Conservation (phyloP, 306 rosid species). For the apple (Malus domestica) region ASM211411v1 NC_041801.1:22009501-22010000, state of each 20-base stretch:
- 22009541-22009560: conserved; percentile 7
- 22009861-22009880: conserved; percentile 74
- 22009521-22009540: conserved; percentile 27
- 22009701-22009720: conserved; percentile 23
- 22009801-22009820: conserved; percentile 71
- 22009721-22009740: conserved; percentile 43
- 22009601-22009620: conserved; percentile 73
- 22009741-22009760: conserved; percentile 59
- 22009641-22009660: conserved; percentile 75
- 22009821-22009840: conserved; percentile 99
- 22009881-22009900: conserved; percentile 95
- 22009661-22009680: conserved; percentile 67
- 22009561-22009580: conserved; percentile 57
- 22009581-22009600: conserved; percentile 74
- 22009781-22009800: conserved; percentile 64
- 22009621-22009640: conserved; percentile 73
- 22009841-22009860: conserved; percentile 86
- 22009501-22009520: conserved; percentile 27
- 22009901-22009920: conserved; percentile 68
- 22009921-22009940: conserved; percentile 56
- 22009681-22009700: conserved; percentile 38
- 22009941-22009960: conserved; percentile 70
- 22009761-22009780: conserved; percentile 71
- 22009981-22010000: conserved; percentile 84
- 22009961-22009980: conserved; percentile 67